phyloP scores from a whole-genome alignment of 2,329 filamentous ascomycete species.

The Cladosporium sp. region DNA sequence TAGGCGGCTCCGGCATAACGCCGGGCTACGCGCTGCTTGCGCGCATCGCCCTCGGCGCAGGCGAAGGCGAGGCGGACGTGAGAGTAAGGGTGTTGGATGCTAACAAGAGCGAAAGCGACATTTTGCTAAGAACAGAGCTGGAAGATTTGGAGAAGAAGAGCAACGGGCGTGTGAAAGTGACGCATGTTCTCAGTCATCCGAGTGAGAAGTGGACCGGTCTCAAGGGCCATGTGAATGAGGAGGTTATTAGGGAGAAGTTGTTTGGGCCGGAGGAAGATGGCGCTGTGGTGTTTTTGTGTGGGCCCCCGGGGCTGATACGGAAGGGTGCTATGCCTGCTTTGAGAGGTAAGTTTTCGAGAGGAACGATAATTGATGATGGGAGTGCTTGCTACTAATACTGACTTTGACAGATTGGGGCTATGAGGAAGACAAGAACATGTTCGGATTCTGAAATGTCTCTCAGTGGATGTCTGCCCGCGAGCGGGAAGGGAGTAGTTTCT shows the following conservation, averaged over 20 bases:
- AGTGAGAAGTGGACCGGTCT: conserved; percentile 48
- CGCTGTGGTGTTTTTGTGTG: conserved; percentile 51
- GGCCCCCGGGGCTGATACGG: conserved; percentile 53
- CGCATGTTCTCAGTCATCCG: conserved; percentile 50
- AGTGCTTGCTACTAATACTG: background rate
- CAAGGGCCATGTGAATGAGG: conserved; percentile 47
- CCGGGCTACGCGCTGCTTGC: conserved; percentile 54
- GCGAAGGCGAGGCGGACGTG: conserved; percentile 31
- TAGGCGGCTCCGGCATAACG: conserved; percentile 55
- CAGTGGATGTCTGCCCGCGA: background rate
- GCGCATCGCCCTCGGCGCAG: conserved; percentile 38
- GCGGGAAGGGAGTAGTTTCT: too few relatives aligned
- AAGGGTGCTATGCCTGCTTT: conserved; percentile 53
- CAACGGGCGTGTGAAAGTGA: conserved; percentile 44
- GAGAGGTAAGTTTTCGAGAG: conserved; percentile 24
- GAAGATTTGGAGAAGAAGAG: conserved; percentile 42
- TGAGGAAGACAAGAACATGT: conserved; percentile 47
- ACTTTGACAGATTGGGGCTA: conserved; percentile 43
- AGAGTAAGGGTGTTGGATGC: conserved; percentile 49
- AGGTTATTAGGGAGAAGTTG: conserved; percentile 43
- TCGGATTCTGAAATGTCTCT: conserved; percentile 41
- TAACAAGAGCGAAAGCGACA: conserved; percentile 51
- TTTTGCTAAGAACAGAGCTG: conserved; percentile 48
- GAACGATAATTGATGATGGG: conserved; percentile 6
- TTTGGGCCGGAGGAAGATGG: conserved; percentile 44